Conservation (phyloP, 495 filamentous ascomycete genomes). For the Jackrogersella minutella region DNA sequence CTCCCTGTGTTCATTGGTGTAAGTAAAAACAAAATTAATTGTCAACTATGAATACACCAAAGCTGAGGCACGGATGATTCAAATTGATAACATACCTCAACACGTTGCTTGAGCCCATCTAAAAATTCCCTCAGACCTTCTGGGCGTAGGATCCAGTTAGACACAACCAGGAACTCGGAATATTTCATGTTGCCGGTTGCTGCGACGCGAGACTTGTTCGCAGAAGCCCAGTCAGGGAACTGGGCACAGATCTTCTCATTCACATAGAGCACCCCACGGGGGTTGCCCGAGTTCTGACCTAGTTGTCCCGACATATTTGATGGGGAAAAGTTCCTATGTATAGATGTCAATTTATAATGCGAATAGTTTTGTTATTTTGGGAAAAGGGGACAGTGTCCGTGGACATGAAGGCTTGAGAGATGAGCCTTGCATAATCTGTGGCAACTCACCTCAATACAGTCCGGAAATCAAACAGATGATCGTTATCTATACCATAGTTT, state of each 20-base stretch:
- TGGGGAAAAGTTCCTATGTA: neutral
- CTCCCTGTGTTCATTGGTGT: slow-evolving; percentile 37
- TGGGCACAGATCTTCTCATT: neutral
- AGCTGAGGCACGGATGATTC: neutral
- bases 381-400: too few species aligned
- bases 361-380: too few species aligned
- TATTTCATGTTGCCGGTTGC: neutral
- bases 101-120: slow-evolving; percentile 16
- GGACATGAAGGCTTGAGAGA: too few species aligned
- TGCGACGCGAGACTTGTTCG: neutral
- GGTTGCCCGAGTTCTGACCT: neutral
- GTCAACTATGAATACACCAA: neutral
- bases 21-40: neutral
- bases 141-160: slow-evolving; percentile 45
- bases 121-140: slow-evolving; percentile 43
- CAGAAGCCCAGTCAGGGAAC: slow-evolving; percentile 5
- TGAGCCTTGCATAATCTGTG: too few species aligned
- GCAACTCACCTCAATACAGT: too few species aligned
- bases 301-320: neutral
- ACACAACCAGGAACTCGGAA: slow-evolving; percentile 43
- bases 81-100: slow-evolving; percentile 33
- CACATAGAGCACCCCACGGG: neutral
- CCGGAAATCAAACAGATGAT: too few species aligned
- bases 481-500: too few species aligned
- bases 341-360: neutral